A percentile compares a stretch with the other conserved stretches of the same genome.
Conservation (phyloP, 2,329 filamentous ascomycete genomes). For the Rhynchosporium secalis region DNA sequence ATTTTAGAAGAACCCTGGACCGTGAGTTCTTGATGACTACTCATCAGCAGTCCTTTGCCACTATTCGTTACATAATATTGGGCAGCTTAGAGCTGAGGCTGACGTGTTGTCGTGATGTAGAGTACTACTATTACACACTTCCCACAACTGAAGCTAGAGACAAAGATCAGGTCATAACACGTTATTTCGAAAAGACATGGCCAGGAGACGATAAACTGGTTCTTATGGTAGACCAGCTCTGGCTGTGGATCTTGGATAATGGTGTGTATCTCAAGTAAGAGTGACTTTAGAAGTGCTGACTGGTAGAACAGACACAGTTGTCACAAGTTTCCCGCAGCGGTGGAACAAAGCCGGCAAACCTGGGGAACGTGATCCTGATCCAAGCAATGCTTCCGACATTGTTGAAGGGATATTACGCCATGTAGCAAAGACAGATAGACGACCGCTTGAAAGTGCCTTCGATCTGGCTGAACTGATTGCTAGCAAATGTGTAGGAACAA, state of each 20-base stretch:
- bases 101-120: background rate
- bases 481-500: conserved; percentile 8
- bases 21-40: background rate
- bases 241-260: conserved; percentile 8
- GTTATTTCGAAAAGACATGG: conserved; percentile 4
- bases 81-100: background rate
- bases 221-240: conserved; percentile 9
- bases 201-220: conserved; percentile 1
- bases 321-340: conserved; percentile 5
- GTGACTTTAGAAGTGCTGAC: background rate
- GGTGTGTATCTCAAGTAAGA: background rate
- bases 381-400: conserved; percentile 3
- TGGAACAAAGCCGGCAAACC: background rate
- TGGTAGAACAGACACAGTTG: background rate
- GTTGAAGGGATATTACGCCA: conserved; percentile 2
- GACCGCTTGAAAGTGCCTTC: background rate
- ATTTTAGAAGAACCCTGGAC: conserved; percentile 4
- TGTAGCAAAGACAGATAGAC: background rate
- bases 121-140: conserved; percentile 11
- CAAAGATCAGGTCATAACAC: conserved; percentile 3
- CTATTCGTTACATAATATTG: background rate
- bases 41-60: too few relatives aligned
- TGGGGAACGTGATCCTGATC: conserved; percentile 2
- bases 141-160: conserved; percentile 7
- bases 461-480: conserved; percentile 6